A percentile compares a stretch with the other conserved stretches of the same genome.
Conservation (phyloP, 2,329 filamentous ascomycete genomes). For the Diaporthe sp. region DNA sequence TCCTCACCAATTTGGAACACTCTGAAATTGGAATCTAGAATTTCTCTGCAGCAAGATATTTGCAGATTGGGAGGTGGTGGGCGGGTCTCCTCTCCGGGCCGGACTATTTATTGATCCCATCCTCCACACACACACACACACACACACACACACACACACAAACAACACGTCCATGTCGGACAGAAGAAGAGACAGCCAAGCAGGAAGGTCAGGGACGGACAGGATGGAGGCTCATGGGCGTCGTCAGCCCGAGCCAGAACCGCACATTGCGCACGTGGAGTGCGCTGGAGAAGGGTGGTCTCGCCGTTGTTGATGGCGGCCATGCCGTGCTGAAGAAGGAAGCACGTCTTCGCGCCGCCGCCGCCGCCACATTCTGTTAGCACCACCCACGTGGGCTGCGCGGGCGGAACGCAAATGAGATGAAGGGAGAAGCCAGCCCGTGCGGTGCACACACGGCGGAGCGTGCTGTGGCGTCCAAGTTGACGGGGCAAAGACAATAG, state of each 20-base stretch:
- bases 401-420: neutral
- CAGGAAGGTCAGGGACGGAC: neutral
- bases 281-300: neutral
- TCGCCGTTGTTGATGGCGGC: slow-evolving; percentile 8
- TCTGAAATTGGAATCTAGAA: neutral
- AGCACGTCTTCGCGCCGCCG: neutral
- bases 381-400: slow-evolving; percentile 2
- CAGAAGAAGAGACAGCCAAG: neutral
- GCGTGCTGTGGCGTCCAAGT: neutral
- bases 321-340: neutral
- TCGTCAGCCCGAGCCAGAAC: too few species aligned
- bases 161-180: too few species aligned
- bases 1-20: neutral
- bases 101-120: neutral
- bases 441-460: neutral
- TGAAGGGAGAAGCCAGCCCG: neutral
- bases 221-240: neutral
- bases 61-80: neutral
- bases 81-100: neutral
- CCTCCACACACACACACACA: neutral
- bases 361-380: slow-evolving; percentile 1
- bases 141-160: neutral
- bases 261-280: neutral
- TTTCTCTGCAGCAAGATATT: neutral
- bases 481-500: neutral